Evolutionary conservation across 1,284 basidiomycete species (phyloP).

Genomic region (Chiua sp.): DNA sequence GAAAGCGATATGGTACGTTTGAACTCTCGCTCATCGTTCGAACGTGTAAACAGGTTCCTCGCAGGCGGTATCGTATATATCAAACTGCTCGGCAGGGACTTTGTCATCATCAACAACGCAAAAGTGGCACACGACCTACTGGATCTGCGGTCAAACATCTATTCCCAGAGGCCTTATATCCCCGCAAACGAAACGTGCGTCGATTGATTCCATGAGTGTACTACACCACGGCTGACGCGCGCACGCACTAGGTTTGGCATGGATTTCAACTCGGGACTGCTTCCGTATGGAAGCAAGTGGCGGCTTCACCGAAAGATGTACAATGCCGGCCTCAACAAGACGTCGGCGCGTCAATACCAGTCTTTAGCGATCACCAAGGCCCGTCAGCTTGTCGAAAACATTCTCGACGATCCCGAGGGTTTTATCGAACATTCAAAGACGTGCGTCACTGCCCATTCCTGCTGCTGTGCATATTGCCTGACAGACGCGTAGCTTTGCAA

Average conservation of each 20-base stretch:
- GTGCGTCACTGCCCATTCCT: conserved; percentile 18
- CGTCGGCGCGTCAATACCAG: conserved; percentile 10
- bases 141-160: conserved; percentile 46
- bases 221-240: conserved; percentile 2
- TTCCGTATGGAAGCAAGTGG: conserved; percentile 34
- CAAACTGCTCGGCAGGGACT: conserved; percentile 39
- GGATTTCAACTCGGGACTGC: conserved; percentile 33
- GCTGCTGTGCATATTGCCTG: not conserved
- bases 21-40: not conserved
- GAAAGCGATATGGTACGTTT: conserved; percentile 32
- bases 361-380: conserved; percentile 25
- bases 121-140: conserved; percentile 45
- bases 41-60: not conserved
- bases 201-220: not conserved
- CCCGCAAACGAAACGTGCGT: conserved; percentile 27
- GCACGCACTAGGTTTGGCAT: conserved; percentile 33
- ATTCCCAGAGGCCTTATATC: conserved; percentile 46
- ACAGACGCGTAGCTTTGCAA: conserved; percentile 23
- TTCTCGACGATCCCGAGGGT: conserved; percentile 25
- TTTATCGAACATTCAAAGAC: conserved; percentile 20
- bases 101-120: conserved; percentile 46
- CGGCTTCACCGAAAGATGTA: conserved; percentile 31
- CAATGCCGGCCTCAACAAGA: conserved; percentile 24
- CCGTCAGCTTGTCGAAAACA: conserved; percentile 27
- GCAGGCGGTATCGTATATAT: conserved; percentile 43